Base-by-base conservation (phyloP, 208 protist genomes). In the Leptomonas pyrrhocoris region DNA sequence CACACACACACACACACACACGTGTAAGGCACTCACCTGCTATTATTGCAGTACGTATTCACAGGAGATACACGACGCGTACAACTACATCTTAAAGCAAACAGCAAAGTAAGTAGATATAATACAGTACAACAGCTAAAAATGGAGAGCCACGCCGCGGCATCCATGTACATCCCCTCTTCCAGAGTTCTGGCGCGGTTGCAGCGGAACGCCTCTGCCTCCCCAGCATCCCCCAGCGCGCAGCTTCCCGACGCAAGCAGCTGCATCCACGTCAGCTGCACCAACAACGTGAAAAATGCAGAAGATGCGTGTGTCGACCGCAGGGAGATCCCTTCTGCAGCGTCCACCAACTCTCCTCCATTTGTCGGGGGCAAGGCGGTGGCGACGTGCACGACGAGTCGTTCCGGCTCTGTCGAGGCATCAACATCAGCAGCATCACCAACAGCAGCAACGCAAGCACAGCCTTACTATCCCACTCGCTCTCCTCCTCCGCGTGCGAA, bases 131-230 rank as follows among this genome's bases (percentile, higher is more conserved):
- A n/a, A n/a, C n/a, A n/a, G n/a, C n/a, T 28, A 56, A 49, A 49
- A 42, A 84, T 84, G 80, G 76, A 84, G 55, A 34, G 75, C 27
- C 80, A 84, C 73, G 71, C 68, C 8, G 68, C 63, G 0, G 78
- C 78, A 18, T 79, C 63, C 38, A 68, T 73, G 66, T 81, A 76
- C 59, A 60, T 82, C 42, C 70, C 62, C 8, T 76, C 73, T 21
- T 70, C 67, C 49, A 64, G 45, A 34, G 74, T 84, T 42, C 53
- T 80, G 43, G 67, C 63, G n/a, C 58, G 63, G n/a, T 43, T 80
- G 67, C 58, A 77, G 45, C 63, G 63, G 7, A 28, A 71, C 57
- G 31, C 42, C 57, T 38, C 23, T 28, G 13, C 46, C 28, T 50
- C 72, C 34, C 21, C 53, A 30, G 16, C 38, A 38, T 11, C 54